phyloP scores from a whole-genome alignment of 345 rosid genomes.

The rapeseed (Brassica napus) region Da-Ae NC_063450.1:37742501-37743000 shows the following conservation, averaged over 20 bases:
- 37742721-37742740: conserved; percentile 30
- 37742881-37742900: conserved; percentile 2
- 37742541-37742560: not conserved
- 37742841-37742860: not conserved
- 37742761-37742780: conserved; percentile 23
- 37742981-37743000: conserved; percentile 16
- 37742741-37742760: conserved; percentile 30
- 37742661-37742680: not conserved
- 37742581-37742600: conserved; percentile 19
- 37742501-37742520: not conserved
- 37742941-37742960: conserved; percentile 21
- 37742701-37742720: not conserved
- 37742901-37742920: not conserved
- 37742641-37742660: conserved; percentile 24
- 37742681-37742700: not conserved
- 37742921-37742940: conserved; percentile 11
- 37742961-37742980: not conserved
- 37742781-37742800: conserved; percentile 30
- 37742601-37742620: conserved; percentile 12
- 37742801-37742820: conserved; percentile 23
- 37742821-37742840: not conserved
- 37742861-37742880: not conserved
- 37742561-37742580: conserved; percentile 39
- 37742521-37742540: conserved; percentile 6
- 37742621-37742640: conserved; percentile 19